These are phyloP conservation scores for Aspergillus melleus DNA, from an alignment of 2,329 filamentous ascomycete genomes.

Conservation along the genomic window DNA sequence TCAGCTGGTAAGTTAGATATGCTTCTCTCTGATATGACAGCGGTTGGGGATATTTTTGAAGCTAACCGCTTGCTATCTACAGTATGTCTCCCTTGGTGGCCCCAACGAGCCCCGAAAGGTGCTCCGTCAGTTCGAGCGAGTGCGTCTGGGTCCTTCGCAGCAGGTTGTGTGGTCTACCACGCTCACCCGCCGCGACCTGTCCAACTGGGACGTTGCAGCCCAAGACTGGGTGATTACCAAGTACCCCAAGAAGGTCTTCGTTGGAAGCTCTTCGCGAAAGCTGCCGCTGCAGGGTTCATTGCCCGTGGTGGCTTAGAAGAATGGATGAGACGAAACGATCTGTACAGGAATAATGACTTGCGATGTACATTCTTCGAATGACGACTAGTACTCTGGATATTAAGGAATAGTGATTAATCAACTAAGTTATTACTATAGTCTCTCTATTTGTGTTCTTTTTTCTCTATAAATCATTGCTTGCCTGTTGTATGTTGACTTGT, in stretches of 20 bases:
- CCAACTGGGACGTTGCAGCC: conserved; percentile 76
- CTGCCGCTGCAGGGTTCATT: conserved; percentile 49
- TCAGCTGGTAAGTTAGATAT: conserved; percentile 45
- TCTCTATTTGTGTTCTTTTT: background rate
- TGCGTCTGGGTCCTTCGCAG: conserved; percentile 70
- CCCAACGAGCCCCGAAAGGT: conserved; percentile 65
- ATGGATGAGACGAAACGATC: background rate
- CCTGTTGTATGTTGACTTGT: background rate
- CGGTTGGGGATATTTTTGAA: background rate
- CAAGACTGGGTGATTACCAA: conserved; percentile 78
- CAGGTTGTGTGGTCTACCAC: conserved; percentile 65
- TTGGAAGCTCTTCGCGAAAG: conserved; percentile 60
- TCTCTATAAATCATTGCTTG: background rate
- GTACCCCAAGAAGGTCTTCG: conserved; percentile 60
- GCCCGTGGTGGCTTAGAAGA: conserved; percentile 26
- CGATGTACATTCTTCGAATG: conserved; percentile 5
- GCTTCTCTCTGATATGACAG: background rate
- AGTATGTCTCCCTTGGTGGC: conserved; percentile 77
- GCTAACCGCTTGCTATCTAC: conserved; percentile 7
- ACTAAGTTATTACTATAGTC: background rate
- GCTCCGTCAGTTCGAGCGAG: conserved; percentile 78
- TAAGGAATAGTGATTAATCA: background rate
- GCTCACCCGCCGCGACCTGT: conserved; percentile 77
- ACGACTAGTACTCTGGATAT: background rate
- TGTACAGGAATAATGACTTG: conserved; percentile 6